Conservation (phyloP, 371 early-diverging fungal species). For the Actinomortierella ambigua region DNA sequence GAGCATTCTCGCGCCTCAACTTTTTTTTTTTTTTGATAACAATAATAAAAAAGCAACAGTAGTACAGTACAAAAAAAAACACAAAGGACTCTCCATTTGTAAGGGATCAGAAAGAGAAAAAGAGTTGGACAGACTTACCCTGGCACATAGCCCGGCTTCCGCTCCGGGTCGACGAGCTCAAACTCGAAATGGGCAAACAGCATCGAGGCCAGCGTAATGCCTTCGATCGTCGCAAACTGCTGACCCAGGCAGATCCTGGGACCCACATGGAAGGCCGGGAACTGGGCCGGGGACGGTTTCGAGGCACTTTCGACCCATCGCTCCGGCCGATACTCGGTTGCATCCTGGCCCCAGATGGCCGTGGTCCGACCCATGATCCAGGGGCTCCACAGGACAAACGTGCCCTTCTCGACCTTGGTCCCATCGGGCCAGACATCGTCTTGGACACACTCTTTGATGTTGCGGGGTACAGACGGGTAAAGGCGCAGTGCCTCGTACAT, state of each 20-base stretch:
- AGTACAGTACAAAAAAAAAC: too few relatives aligned
- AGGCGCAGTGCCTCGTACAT: constrained; percentile 69
- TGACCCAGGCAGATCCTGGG: constrained; percentile 69
- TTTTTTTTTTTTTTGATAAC: too few relatives aligned
- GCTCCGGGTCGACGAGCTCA: constrained; percentile 41
- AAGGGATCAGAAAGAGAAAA: too few relatives aligned
- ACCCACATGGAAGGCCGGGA: constrained; percentile 66
- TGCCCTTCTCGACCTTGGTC: constrained; percentile 59
- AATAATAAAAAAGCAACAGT: too few relatives aligned
- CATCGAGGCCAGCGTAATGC: constrained; percentile 50
- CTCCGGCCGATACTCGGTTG: constrained; percentile 60
- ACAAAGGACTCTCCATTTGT: too few relatives aligned
- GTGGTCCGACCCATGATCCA: constrained; percentile 58
- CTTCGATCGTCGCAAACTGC: constrained; percentile 62
- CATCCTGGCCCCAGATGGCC: constrained; percentile 66
- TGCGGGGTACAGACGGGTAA: constrained; percentile 74
- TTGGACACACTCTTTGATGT: constrained; percentile 73
- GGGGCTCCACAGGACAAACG: constrained; percentile 57
- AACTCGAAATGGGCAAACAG: constrained; percentile 55
- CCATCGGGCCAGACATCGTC: constrained; percentile 77
- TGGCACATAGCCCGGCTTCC: constrained; percentile 24
- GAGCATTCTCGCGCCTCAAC: too few relatives aligned
- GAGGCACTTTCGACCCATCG: constrained; percentile 58
- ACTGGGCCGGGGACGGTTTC: constrained; percentile 41
- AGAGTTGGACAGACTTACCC: background rate